Percentiles rank a stretch among this genome's conserved stretches.
Evolutionary conservation across 2,329 filamentous ascomycete genomes (phyloP).

Genomic region (Tolypocladium album): DNA sequence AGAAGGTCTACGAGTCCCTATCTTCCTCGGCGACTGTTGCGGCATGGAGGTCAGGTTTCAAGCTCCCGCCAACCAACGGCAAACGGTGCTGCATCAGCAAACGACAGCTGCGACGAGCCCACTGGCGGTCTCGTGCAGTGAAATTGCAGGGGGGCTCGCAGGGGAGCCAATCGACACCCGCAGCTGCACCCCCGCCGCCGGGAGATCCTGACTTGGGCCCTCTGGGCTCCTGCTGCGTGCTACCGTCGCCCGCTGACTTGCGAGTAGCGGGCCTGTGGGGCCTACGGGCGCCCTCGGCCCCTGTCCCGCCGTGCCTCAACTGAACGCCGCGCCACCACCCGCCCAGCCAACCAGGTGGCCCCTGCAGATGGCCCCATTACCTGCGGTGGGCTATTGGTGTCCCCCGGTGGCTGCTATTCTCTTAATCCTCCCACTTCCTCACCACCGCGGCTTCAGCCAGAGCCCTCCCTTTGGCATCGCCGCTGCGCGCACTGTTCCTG

Average conservation of each 20-base stretch:
- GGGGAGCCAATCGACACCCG: not conserved
- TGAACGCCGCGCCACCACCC: not conserved
- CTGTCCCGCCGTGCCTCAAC: not conserved
- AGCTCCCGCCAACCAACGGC: not conserved
- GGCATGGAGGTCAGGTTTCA: not conserved
- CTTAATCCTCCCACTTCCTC: not conserved
- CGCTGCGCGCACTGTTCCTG: not conserved
- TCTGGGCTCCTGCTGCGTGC: not conserved
- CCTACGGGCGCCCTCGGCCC: not conserved
- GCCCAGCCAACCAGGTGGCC: not conserved
- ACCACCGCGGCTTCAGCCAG: not conserved
- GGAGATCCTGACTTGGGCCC: not conserved
- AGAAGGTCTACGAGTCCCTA: not conserved
- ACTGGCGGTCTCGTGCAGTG: not conserved
- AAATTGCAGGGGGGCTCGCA: not conserved
- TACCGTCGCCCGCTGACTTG: not conserved
- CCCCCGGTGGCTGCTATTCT: not conserved
- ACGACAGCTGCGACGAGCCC: not conserved
- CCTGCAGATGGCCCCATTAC: not conserved
- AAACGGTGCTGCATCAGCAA: not conserved
- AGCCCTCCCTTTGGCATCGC: not conserved
- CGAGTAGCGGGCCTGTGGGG: not conserved
- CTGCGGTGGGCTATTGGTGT: not conserved
- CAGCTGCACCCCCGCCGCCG: not conserved
- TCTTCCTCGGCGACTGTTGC: not conserved